phyloP scores from a whole-genome alignment of 2,329 filamentous ascomycete genomes.

The Catunica adiposa region DNA sequence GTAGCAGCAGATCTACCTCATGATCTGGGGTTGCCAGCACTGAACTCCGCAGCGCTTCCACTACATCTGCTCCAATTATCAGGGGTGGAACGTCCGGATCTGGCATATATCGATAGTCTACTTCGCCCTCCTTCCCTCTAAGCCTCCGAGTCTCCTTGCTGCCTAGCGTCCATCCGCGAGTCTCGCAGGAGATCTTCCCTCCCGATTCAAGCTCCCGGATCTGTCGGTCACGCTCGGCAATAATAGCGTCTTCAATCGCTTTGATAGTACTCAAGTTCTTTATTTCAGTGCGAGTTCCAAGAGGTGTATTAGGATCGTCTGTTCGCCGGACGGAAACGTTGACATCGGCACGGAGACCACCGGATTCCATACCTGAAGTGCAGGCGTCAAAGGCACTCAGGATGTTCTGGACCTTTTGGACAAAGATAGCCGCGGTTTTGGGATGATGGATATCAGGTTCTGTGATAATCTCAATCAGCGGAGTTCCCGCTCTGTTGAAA shows the following conservation, averaged over 20 bases:
- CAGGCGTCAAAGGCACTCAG: slow-evolving; percentile 70
- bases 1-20: slow-evolving; percentile 45
- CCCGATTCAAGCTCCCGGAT: slow-evolving; percentile 64
- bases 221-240: slow-evolving; percentile 78
- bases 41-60: slow-evolving; percentile 43
- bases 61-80: slow-evolving; percentile 52
- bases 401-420: slow-evolving; percentile 72
- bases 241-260: slow-evolving; percentile 84
- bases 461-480: slow-evolving; percentile 90
- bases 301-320: slow-evolving; percentile 22
- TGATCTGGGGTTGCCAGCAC: slow-evolving; percentile 59
- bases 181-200: slow-evolving; percentile 65
- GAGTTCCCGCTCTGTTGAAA: slow-evolving; percentile 82
- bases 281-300: slow-evolving; percentile 88
- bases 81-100: slow-evolving; percentile 80
- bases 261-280: slow-evolving; percentile 95
- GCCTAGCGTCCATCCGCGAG: slow-evolving; percentile 79
- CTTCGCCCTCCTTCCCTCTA: slow-evolving; percentile 86
- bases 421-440: slow-evolving; percentile 70
- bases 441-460: slow-evolving; percentile 76
- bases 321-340: slow-evolving; percentile 71
- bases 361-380: slow-evolving; percentile 81
- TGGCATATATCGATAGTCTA: slow-evolving; percentile 97
- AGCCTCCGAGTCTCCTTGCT: slow-evolving; percentile 65
- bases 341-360: slow-evolving; percentile 80